Base-by-base conservation (phyloP, 352 stramenopile species). In the Saprolegnia diclina region DNA sequence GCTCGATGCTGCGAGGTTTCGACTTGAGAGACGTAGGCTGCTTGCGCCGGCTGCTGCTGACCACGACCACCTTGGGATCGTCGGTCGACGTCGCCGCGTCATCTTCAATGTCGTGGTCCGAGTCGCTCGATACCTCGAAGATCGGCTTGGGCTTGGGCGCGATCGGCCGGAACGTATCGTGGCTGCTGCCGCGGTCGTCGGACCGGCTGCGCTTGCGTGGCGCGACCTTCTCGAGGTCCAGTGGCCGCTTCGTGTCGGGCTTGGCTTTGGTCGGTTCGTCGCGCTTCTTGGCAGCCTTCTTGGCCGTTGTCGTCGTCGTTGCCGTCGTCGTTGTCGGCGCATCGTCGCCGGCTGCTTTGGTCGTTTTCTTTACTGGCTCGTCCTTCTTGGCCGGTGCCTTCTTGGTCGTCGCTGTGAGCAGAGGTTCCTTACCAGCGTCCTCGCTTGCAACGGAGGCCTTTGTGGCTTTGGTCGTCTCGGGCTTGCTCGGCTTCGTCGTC, bases 1-100 rank as follows among this genome's bases (percentile, higher is more conserved):
- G 32, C n/a, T 66, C 59, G 59, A 44, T 24, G 45, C 62, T 24
- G 13, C 18, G 24, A 26, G 62, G 62, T 32, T 66, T 66, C 26
- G 62, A 56, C 26, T 56, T 66, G 24, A 29, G 9, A 13, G 59
- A n/a, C n/a, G n/a, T n/a, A n/a, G n/a, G n/a, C n/a, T n/a, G 45
- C 45, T 50, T 24, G 24, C 18, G 24, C 21, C 52, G 52, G 42
- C 42, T 59, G 52, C 22, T 57, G 13, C 11, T 16, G 52, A 42
- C 11, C 35, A 35, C 5, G 2, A 35, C 29, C 2, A 35, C 29
- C 29, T 35, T 35, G 29, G 29, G 29, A 5, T 35, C 29, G 29
- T 35, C 29, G 29, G 24, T 59, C 13, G 52, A 16, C 13, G 42
- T 14, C 18, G 42, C 13, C 11, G 24, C n/a, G 24, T 59, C 52